Percentiles rank a stretch among this genome's conserved stretches.
Conservation (phyloP, 2,329 filamentous ascomycete species). For the Bisporella sp. region DNA sequence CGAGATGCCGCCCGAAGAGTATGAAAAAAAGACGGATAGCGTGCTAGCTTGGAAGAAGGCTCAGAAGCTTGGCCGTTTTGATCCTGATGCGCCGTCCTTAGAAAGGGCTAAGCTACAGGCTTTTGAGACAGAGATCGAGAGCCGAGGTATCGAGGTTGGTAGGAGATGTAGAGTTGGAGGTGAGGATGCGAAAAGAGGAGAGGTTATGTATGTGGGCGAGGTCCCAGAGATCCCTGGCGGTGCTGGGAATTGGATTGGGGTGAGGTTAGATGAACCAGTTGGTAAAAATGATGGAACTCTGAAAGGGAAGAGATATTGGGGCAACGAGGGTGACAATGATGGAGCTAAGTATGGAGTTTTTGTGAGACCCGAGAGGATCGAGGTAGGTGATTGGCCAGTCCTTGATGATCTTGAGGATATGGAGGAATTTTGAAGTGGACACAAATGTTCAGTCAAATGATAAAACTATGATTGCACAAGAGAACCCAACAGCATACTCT, state of each 20-base stretch:
- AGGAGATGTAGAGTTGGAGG: constrained; percentile 58
- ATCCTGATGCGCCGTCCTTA: constrained; percentile 70
- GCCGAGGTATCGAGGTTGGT: constrained; percentile 58
- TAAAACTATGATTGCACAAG: too few relatives aligned
- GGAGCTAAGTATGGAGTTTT: constrained; percentile 66
- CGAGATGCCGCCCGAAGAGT: constrained; percentile 76
- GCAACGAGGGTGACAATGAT: constrained; percentile 33
- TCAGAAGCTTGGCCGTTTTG: constrained; percentile 94
- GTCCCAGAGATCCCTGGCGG: constrained; percentile 67
- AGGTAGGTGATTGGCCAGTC: constrained; percentile 65
- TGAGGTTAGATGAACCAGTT: constrained; percentile 71
- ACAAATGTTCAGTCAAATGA: too few relatives aligned
- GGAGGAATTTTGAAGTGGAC: constrained; percentile 54
- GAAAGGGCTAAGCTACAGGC: constrained; percentile 67
- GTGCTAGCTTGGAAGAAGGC: constrained; percentile 93
- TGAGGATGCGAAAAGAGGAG: constrained; percentile 63
- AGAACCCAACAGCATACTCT: too few relatives aligned
- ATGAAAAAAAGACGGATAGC: constrained; percentile 78
- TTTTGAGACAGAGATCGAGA: constrained; percentile 61
- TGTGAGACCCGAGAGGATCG: constrained; percentile 70
- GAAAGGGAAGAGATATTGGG: constrained; percentile 61
- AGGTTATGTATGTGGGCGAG: constrained; percentile 62
- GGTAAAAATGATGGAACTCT: constrained; percentile 79
- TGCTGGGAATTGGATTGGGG: constrained; percentile 62
- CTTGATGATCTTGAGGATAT: constrained; percentile 72